phyloP scores from a whole-genome alignment of 2,329 filamentous ascomycete genomes.

The Zalaria sp. region DNA sequence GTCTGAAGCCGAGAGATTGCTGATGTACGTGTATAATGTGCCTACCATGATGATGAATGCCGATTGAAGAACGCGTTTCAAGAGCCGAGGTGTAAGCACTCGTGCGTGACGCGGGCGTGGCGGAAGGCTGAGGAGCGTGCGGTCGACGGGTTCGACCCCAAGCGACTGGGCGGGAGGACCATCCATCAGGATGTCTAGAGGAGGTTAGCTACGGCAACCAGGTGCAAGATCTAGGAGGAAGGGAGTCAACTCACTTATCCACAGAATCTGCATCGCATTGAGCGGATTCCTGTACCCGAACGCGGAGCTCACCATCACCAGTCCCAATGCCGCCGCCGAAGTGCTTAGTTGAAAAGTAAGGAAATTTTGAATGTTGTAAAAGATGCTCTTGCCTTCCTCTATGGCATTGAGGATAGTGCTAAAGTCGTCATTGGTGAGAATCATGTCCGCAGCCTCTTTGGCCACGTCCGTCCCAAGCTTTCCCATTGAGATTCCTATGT shows the following conservation, averaged over 20 bases:
- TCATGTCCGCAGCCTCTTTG: constrained; percentile 93
- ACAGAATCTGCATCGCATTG: constrained; percentile 98
- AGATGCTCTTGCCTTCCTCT: constrained; percentile 97
- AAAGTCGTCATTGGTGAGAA: constrained; percentile 78
- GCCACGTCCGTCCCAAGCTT: constrained; percentile 89
- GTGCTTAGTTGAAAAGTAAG: constrained; percentile 97
- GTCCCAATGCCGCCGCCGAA: constrained; percentile 78
- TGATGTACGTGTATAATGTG: constrained; percentile 80
- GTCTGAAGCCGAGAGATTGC: constrained; percentile 76
- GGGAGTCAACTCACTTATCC: constrained; percentile 67
- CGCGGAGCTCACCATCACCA: constrained; percentile 85
- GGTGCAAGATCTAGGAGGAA: neutral
- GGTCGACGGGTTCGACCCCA: constrained; percentile 88
- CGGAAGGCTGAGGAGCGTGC: constrained; percentile 82
- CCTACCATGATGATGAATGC: constrained; percentile 83
- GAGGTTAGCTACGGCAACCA: constrained; percentile 13
- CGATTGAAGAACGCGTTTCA: constrained; percentile 75
- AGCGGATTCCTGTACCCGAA: constrained; percentile 89
- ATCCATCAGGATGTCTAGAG: constrained; percentile 94
- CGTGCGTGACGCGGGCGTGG: constrained; percentile 77
- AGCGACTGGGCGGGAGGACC: constrained; percentile 93
- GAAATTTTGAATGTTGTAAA: constrained; percentile 99
- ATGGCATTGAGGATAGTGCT: constrained; percentile 88
- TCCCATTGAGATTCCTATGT: constrained; percentile 97
- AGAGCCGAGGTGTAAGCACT: constrained; percentile 72